Evolutionary conservation across 306 rosid genomes (phyloP).

Genomic region (Ochetophila trinervis): DNA sequence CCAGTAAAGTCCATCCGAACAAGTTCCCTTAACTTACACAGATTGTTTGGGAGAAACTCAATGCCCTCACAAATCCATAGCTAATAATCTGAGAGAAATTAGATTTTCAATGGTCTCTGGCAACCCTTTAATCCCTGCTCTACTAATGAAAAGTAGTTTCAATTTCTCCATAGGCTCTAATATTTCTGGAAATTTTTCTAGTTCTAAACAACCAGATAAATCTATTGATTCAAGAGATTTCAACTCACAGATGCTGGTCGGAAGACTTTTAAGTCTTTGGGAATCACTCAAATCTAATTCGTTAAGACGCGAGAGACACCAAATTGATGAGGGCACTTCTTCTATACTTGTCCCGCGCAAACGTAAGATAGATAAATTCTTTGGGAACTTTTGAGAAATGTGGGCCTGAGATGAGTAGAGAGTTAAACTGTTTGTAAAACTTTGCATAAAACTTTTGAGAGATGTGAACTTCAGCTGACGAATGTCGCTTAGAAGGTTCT

Average conservation of each 20-base stretch:
- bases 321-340: conserved; percentile 14
- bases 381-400: neutral
- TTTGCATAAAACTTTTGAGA: neutral
- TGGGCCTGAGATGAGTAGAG: neutral
- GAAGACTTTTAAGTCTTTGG: neutral
- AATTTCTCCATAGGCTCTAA: neutral
- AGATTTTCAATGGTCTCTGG: neutral
- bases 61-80: neutral
- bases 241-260: neutral
- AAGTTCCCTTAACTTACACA: neutral
- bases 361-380: neutral
- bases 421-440: neutral
- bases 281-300: neutral
- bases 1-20: too few relatives aligned
- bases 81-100: neutral
- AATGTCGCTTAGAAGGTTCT: neutral
- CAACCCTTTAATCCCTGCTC: neutral
- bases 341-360: neutral
- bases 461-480: neutral
- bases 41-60: neutral
- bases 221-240: neutral
- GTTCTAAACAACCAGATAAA: conserved; percentile 1
- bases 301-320: neutral
- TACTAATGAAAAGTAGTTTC: neutral
- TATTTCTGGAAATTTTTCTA: conserved; percentile 13